Base-by-base conservation (phyloP, 805 yeast genomes). In the Saccharomyces kudriavzevii region DNA sequence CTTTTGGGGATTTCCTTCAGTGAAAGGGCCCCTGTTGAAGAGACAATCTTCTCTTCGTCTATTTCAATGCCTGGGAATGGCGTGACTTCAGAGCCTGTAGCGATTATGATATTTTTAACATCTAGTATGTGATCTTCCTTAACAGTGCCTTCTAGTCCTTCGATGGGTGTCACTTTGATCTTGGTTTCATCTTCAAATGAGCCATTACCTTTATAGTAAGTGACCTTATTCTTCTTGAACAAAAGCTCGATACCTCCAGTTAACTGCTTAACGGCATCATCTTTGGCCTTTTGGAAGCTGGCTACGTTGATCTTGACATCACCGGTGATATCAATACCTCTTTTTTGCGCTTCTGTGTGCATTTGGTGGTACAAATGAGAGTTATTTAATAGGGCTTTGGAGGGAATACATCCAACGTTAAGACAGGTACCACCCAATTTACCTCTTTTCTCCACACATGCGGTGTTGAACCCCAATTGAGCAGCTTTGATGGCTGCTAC, bases 401-500 rank as follows among this genome's bases (percentile, higher is more conserved):
- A 94, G 55, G 99, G 99, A 67, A 94, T 94, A 80, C 99, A 94
- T 49, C 99, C 99, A 52, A 94, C 98, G 74, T 94, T 94, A 66
- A 95, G 78, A 82, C 99, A 94, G 53, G 99, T 94, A 67, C 99
- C 99, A 59, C 99, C 99, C 59, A 95, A 81, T 47, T 83, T 75
- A 48, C 99, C 99, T 74, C 99, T 86, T 77, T 89, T 90, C 74
- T 94, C 99, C 61, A 94, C 77, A 81, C 99, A 94, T 35, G 97
- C 99, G 52, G 97, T 89, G 73, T 91, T 85, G 64, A 78, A 80
- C 45, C 97, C 97, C 56, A 91, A 79, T 78, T 94, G 99, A 50
- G 99, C 99, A 56, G 97, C 97, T 74, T 89, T 92, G 73, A 94
- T 94, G 67, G 99, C 99, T 53, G 97, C 98, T 64, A 94, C 94